Evolutionary conservation across 805 yeast species (phyloP), one percentile per base, ranked within the genome.

Genomic region (Jamesozyma lodderae): DNA sequence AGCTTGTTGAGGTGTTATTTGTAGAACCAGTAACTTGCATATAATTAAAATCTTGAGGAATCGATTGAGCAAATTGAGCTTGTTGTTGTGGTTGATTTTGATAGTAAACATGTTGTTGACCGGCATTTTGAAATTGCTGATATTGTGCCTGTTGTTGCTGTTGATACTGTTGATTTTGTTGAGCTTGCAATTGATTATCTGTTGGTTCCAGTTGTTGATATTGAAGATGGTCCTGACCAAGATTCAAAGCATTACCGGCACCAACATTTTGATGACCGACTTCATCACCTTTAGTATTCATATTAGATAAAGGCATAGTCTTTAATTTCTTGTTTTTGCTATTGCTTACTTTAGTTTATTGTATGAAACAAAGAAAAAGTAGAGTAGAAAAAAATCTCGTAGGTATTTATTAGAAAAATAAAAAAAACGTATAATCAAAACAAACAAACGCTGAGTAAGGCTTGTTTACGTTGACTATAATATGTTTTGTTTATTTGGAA

Each of bases 161-260:
- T 21, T 29, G 40, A 11, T 37, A 41, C 10, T 44, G 44, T 8
- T 40, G 46, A 14, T 43, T 44, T 17, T 42, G 48, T 26, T 46
- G 55, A 6, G 45, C 25, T 35, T 47, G 48, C 30, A 43, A 45
- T 20, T 49, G 47, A 38, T 35, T 16, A 28, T 48, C 48, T 30
- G 47, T 24, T 24, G 44, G 45, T 13, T 52, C 52, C 11, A 47
- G 31, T 29, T 46, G 53, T 26, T 52, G 57, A 25, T 49, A 54
- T 29, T 52, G 53, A 38, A 54, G 30, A 25, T 50, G 49, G 26
- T 52, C 56, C 36, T 48, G 52, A 17, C 29, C 33, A 20, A 32
- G 15, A n/a, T 30, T 15, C 18, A 33, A n/a, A 21, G 27, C 13
- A 18, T 25, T 24, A 11, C 11, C 5, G 22, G 9, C 25, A 27